phyloP scores from a whole-genome alignment of 148 eudicot genomes.

The Agrostemma githago region DNA sequence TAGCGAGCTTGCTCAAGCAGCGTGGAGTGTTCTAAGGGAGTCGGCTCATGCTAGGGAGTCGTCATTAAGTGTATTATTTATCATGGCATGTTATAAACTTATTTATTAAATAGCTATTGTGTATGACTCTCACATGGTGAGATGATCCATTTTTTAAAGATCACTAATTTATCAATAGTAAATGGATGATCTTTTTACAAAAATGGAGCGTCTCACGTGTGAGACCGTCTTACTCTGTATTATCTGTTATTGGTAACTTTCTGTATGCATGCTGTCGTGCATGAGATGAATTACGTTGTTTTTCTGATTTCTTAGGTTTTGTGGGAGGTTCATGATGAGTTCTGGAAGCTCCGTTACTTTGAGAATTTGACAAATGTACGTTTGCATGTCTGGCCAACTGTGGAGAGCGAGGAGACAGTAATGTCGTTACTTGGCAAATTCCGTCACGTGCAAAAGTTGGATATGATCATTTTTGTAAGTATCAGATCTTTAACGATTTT shows the following conservation, averaged over 20 bases:
- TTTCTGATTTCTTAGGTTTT: background rate
- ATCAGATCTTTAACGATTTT: background rate
- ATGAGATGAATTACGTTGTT: background rate
- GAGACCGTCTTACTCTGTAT: too few species aligned
- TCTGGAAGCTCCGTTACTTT: background rate
- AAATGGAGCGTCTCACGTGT: too few species aligned
- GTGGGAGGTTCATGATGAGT: background rate
- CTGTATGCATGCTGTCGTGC: background rate
- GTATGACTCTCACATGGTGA: too few species aligned
- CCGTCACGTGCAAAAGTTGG: background rate
- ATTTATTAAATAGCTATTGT: background rate
- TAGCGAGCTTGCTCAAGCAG: constrained; percentile 2
- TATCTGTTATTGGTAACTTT: background rate
- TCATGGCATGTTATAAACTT: background rate
- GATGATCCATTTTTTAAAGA: too few species aligned
- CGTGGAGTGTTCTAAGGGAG: constrained; percentile 2
- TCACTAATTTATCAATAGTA: too few species aligned
- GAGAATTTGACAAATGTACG: background rate
- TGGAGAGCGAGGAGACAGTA: background rate
- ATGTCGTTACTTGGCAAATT: constrained; percentile 1
- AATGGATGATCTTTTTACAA: too few species aligned
- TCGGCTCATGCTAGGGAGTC: background rate
- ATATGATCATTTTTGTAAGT: background rate
- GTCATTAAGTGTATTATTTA: background rate
- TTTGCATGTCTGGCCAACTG: background rate